Base-by-base conservation (phyloP, 768 basidiomycete genomes). In the Dacryopinax primogenitus region DNA sequence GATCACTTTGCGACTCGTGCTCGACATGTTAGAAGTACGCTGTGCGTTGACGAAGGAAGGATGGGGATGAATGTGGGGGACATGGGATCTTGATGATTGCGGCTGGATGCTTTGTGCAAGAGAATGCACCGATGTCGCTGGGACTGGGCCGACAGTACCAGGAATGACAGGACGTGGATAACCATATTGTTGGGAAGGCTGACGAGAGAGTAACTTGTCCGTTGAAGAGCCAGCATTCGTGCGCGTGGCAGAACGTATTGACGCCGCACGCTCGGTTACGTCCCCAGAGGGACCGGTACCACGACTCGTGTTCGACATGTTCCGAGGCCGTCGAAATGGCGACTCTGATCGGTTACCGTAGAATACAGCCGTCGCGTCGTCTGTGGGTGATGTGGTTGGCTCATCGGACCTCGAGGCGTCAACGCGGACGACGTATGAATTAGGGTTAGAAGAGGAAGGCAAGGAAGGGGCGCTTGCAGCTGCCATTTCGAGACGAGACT, bases 1-100 rank as follows among this genome's bases (percentile, higher is more conserved):
- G 51, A 58, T 58, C 15, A 58, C 51, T 21, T 58, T 58, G 51
- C 51, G 51, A 30, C 51, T 58, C 9, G 51, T 30, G 51, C 51
- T 58, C 30, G 51, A 58, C 7, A 58, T 26, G 51, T 26, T 58
- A 3, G 51, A 28, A 11, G 26, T 32, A 2, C 51, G 51, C 51
- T 58, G 51, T 15, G 51, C 51, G 18, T 58, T 58, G 30, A 58
- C 51, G 51, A 58, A 58, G 3, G 51, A 58, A 3, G 51, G 51
- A 58, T 58, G 51, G 15, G 51, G 51, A 30, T 58, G 51, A 21
- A 58, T 58, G 26, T 58, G 51, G 3, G 51, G 51, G 51, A 30
- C 32, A 58, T 58, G 51, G 3, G 51, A 58, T 58, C 51, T 58
- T 58, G 51, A 58, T 28, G 51, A 58, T 58, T 11, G 51, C 21